phyloP scores from a whole-genome alignment of 139 green algal species.

The Chlorella sorokiniana region DNA sequence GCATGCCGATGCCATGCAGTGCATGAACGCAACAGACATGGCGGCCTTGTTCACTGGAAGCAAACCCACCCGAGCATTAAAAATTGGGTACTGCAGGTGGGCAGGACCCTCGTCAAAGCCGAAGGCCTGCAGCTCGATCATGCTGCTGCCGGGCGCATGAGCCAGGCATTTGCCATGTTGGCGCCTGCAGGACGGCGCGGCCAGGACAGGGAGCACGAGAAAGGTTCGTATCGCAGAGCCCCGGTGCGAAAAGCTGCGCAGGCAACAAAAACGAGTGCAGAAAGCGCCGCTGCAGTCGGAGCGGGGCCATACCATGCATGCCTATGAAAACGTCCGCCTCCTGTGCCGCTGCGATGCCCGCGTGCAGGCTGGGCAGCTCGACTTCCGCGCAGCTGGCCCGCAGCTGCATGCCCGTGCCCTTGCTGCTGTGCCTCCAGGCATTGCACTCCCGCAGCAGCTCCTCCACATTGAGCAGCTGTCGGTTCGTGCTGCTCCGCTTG shows the following conservation, averaged over 20 bases:
- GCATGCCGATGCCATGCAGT: no score
- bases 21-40: no score
- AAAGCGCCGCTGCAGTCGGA: no score
- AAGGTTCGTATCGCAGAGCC: background rate
- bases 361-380: background rate
- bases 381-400: slow-evolving; percentile 7
- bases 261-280: no score
- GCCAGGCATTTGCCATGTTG: slow-evolving; percentile 12
- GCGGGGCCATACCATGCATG: background rate
- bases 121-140: slow-evolving; percentile 8
- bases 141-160: slow-evolving; percentile 16
- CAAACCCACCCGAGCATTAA: background rate
- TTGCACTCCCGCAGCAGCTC: slow-evolving; percentile 7
- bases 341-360: slow-evolving; percentile 7
- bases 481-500: background rate
- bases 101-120: background rate
- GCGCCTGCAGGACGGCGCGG: background rate
- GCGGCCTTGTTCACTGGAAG: no score
- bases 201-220: background rate
- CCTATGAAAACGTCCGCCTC: slow-evolving; percentile 7
- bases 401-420: background rate
- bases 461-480: background rate
- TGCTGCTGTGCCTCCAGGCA: background rate
- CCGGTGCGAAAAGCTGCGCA: background rate
- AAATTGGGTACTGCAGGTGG: slow-evolving; percentile 15